phyloP scores from a whole-genome alignment of 148 eudicot species.

The Amaranthus hypochondriacus region DNA sequence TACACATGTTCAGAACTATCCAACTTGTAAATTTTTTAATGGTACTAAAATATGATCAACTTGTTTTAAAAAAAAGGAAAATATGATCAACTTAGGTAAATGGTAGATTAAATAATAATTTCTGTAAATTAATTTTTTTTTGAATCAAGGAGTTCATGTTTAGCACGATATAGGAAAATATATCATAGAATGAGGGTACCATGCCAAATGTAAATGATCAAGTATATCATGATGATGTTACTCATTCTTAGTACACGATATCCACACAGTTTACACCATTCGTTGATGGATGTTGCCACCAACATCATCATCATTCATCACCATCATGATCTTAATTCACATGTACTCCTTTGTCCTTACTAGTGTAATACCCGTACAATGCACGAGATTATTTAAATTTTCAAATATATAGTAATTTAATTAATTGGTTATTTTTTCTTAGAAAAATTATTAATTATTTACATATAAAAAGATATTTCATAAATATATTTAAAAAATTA shows the following conservation, averaged over 20 bases:
- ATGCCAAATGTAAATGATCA: constrained; percentile 11
- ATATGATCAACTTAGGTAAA: background rate
- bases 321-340: background rate
- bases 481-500: too few relatives aligned
- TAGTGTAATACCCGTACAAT: too few relatives aligned
- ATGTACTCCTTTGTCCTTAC: background rate
- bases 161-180: constrained; percentile 8
- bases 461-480: too few relatives aligned
- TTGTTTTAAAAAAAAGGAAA: background rate
- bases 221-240: background rate
- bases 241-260: background rate
- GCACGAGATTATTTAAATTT: too few relatives aligned
- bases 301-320: constrained; percentile 7
- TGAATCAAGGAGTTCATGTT: background rate
- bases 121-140: background rate
- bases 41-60: background rate
- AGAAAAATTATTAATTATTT: too few relatives aligned
- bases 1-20: too few relatives aligned
- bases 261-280: constrained; percentile 2
- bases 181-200: constrained; percentile 5
- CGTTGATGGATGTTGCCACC: background rate
- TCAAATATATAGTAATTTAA: too few relatives aligned
- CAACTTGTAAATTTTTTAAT: background rate
- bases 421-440: too few relatives aligned
- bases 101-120: background rate